phyloP scores from a whole-genome alignment of 2,329 filamentous ascomycete genomes.

The Phaeosphaeriaceae sp. region DNA sequence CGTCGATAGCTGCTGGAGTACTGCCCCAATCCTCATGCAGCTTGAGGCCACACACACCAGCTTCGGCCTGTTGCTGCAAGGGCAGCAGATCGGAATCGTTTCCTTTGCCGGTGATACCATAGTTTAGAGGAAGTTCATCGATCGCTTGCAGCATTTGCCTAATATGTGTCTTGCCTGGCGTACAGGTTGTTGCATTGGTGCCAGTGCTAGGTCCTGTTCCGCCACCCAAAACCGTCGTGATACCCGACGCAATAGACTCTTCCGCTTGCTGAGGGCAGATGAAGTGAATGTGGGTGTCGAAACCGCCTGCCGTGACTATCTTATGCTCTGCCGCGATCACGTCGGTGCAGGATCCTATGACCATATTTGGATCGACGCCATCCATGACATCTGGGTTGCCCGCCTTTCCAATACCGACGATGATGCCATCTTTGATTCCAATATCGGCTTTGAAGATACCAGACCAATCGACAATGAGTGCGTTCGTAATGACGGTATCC shows the following conservation, averaged over 20 bases:
- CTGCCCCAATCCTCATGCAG: constrained; percentile 96
- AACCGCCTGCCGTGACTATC: constrained; percentile 88
- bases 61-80: constrained; percentile 79
- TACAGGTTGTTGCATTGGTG: constrained; percentile 92
- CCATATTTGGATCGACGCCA: constrained; percentile 76
- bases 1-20: constrained; percentile 89
- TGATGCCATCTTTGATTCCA: constrained; percentile 85
- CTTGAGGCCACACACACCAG: constrained; percentile 89
- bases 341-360: constrained; percentile 88
- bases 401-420: constrained; percentile 90
- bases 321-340: constrained; percentile 89
- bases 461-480: constrained; percentile 86
- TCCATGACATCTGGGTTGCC: constrained; percentile 98
- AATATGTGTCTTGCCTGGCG: constrained; percentile 82
- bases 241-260: constrained; percentile 82
- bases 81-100: constrained; percentile 78
- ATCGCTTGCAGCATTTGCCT: constrained; percentile 88
- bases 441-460: constrained; percentile 98
- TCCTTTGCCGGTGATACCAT: constrained; percentile 92
- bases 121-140: constrained; percentile 81
- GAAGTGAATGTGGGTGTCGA: constrained; percentile 91
- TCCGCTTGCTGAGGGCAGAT: constrained; percentile 93
- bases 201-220: constrained; percentile 93
- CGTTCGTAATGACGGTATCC: constrained; percentile 88
- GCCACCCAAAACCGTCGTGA: constrained; percentile 90